Percentiles rank a stretch among this genome's conserved stretches.
phyloP scores from a whole-genome alignment of 176 grass and related monocot genomes.

The Dactylis glomerata region DNA sequence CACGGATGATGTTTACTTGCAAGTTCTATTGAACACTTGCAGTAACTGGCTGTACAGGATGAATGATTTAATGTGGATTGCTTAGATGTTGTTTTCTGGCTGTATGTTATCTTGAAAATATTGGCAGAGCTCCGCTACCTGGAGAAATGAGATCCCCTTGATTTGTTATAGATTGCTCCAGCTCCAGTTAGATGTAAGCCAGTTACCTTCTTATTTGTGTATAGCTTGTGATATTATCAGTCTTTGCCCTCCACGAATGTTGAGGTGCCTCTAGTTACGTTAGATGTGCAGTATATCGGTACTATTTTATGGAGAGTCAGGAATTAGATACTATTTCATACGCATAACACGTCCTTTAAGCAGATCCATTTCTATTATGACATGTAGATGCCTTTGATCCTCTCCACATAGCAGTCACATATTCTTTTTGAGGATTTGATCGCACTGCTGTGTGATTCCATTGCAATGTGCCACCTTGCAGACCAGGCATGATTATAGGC shows the following conservation, averaged over 20 bases:
- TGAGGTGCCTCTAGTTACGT: slow-evolving; percentile 16
- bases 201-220: slow-evolving; percentile 39
- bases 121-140: slow-evolving; percentile 39
- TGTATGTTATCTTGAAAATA: slow-evolving; percentile 36
- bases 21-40: slow-evolving; percentile 92
- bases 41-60: slow-evolving; percentile 70
- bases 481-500: slow-evolving; percentile 17
- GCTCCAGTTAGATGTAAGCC: slow-evolving; percentile 55
- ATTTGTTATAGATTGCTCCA: slow-evolving; percentile 41
- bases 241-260: background rate
- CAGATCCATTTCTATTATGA: slow-evolving; percentile 1
- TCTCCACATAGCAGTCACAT: background rate
- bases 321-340: background rate
- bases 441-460: slow-evolving; percentile 9
- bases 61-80: slow-evolving; percentile 26
- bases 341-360: background rate
- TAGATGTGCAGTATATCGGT: slow-evolving; percentile 6
- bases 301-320: background rate
- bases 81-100: slow-evolving; percentile 31
- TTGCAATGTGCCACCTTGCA: background rate
- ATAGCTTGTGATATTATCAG: slow-evolving; percentile 32
- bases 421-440: background rate
- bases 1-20: slow-evolving; percentile 65
- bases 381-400: background rate
- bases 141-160: slow-evolving; percentile 37